Evolutionary conservation across 768 basidiomycete genomes (phyloP).

Genomic region (Suillus occidentalis): DNA sequence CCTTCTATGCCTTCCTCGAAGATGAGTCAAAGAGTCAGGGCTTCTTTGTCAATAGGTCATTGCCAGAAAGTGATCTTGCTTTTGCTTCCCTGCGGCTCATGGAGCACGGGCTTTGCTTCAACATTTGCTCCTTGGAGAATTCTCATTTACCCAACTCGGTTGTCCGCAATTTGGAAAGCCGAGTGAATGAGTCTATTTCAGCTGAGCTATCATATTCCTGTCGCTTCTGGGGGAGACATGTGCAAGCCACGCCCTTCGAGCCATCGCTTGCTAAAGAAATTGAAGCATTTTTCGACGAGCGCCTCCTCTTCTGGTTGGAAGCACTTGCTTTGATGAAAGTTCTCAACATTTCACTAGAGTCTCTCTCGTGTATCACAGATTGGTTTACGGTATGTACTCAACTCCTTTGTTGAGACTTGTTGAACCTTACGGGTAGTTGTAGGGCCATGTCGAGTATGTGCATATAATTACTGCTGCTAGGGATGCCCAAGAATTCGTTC

Average conservation of each 20-base stretch:
- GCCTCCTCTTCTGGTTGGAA: neutral
- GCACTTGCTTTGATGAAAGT: slow-evolving; percentile 15
- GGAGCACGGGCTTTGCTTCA: slow-evolving; percentile 19
- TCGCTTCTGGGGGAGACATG: slow-evolving; percentile 32
- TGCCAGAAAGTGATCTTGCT: slow-evolving; percentile 9
- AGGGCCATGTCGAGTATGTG: slow-evolving; percentile 2
- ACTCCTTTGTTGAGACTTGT: neutral
- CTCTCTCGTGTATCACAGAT: neutral
- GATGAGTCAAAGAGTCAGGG: slow-evolving; percentile 10
- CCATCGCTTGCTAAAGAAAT: slow-evolving; percentile 12
- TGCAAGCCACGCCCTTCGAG: slow-evolving; percentile 12
- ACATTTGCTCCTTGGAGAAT: slow-evolving; percentile 17
- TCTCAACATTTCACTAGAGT: neutral
- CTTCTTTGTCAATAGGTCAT: slow-evolving; percentile 13
- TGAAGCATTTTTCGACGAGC: slow-evolving; percentile 20
- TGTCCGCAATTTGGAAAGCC: slow-evolving; percentile 12
- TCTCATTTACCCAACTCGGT: slow-evolving; percentile 27
- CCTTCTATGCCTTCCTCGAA: slow-evolving; percentile 28
- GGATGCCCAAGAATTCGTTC: slow-evolving; percentile 16
- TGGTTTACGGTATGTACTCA: neutral
- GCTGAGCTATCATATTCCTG: slow-evolving; percentile 31
- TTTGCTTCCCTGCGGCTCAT: slow-evolving; percentile 25
- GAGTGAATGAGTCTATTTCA: slow-evolving; percentile 24
- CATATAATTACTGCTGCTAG: neutral
- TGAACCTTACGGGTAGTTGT: neutral